phyloP scores from a whole-genome alignment of 2,329 filamentous ascomycete species.

The Leptographium wingfieldii region DNA sequence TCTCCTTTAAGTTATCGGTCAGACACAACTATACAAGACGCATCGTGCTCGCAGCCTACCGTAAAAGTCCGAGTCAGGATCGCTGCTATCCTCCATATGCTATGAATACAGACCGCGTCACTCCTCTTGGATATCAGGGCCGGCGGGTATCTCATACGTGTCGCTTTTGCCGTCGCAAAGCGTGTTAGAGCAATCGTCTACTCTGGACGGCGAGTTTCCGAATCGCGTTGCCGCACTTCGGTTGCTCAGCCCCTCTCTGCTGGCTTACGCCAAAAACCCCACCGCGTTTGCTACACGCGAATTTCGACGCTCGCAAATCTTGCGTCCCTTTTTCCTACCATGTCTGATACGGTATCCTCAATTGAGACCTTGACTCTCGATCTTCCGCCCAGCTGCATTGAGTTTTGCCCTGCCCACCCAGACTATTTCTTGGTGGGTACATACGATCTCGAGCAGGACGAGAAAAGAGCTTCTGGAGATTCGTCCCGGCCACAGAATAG shows the following conservation, averaged over 20 bases:
- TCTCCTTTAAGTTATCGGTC: constrained; percentile 32
- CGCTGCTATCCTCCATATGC: constrained; percentile 22
- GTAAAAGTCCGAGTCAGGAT: constrained; percentile 44
- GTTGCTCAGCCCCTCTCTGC: not conserved
- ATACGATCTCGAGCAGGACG: constrained; percentile 55
- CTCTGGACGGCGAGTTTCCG: too few species aligned
- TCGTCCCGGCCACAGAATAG: constrained; percentile 43
- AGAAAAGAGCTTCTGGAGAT: constrained; percentile 14
- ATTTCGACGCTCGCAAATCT: not conserved
- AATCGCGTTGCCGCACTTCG: not conserved
- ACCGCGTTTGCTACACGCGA: not conserved
- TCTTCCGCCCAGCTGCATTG: constrained; percentile 65
- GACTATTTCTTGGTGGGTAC: constrained; percentile 70
- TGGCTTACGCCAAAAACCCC: not conserved
- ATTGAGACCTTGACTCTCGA: constrained; percentile 42
- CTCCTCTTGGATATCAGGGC: too few species aligned
- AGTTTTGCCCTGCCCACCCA: constrained; percentile 52
- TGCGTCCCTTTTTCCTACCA: not conserved
- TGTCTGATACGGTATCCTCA: constrained; percentile 23
- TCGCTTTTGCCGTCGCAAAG: too few species aligned
- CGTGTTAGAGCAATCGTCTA: too few species aligned
- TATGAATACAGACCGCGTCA: too few species aligned
- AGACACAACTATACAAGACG: not conserved
- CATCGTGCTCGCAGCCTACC: constrained; percentile 22
- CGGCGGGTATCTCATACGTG: too few species aligned